Base-by-base conservation (phyloP, 345 rosid species). In the Odontarrhena argentea region DNA sequence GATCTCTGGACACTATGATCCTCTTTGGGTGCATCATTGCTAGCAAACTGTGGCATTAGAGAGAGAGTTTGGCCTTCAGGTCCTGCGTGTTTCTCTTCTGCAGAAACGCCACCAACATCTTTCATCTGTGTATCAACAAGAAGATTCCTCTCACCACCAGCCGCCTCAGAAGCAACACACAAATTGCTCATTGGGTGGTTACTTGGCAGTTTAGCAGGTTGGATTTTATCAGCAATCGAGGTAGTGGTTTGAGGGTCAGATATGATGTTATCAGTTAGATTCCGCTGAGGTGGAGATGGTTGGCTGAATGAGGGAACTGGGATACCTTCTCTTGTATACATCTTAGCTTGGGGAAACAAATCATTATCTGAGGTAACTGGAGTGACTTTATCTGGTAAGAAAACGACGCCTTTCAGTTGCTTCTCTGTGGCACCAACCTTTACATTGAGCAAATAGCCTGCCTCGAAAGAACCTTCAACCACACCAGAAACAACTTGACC, bases 391-490 rank as follows among this genome's bases (percentile, higher is more conserved):
- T 80, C 82, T 0, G 93, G 91, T 37, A 82, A 70, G 77, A 89
- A 89, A 54, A 83, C 85, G 41, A 89, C 47, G 54, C 96, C 96
- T 68, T 81, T 81, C 35, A 89, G 67, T 53, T 77, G 74, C 38
- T 73, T 89, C 14, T 83, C 82, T 7, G 84, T 64, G 58, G 76
- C 83, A 43, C 73, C 83, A 25, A 85, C 83, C 59, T 74, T 86
- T 6, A 86, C 91, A 32, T 72, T 78, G 55, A 89, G 81, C 45
- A 89, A 77, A 69, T 86, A 89, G 13, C 91, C 92, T 5, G 86
- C 92, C 55, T 85, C 92, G 62, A 89, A 89, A 46, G 85, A 68
- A 60, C 88, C 92, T 65, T 85, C 96, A 54, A 89, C 82, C 45
- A 86, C 83, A 40, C 96, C 96, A 59, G 84, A 74, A 63, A 89